Conservation (phyloP, 2,329 filamentous ascomycete genomes). For the Grosmannia serpens region DNA sequence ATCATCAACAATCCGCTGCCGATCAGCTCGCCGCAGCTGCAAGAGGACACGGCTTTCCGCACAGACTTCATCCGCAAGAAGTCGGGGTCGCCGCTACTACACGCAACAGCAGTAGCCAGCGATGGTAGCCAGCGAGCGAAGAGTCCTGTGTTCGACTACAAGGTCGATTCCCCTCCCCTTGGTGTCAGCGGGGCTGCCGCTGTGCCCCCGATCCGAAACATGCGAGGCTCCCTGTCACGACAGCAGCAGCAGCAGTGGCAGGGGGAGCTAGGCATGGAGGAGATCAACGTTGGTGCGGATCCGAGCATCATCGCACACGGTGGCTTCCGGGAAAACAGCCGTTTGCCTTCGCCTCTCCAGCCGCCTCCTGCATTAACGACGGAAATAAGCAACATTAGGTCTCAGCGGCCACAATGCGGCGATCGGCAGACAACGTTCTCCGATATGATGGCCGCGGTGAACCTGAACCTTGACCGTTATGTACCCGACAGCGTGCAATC, state of each 20-base stretch:
- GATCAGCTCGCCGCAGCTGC: constrained; percentile 44
- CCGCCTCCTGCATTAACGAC: background rate
- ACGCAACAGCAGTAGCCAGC: too few species aligned
- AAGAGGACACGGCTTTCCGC: constrained; percentile 27
- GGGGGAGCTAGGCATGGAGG: constrained; percentile 21
- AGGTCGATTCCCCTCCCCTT: background rate
- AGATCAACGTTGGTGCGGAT: constrained; percentile 44
- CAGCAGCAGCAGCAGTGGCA: constrained; percentile 6
- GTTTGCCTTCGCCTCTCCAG: background rate
- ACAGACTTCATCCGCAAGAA: constrained; percentile 41
- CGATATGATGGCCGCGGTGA: constrained; percentile 39
- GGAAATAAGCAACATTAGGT: background rate
- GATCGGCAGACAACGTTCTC: constrained; percentile 35
- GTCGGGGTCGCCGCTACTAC: constrained; percentile 9
- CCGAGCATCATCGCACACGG: constrained; percentile 25
- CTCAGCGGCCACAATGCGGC: background rate
- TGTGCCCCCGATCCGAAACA: constrained; percentile 26
- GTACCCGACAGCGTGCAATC: constrained; percentile 20
- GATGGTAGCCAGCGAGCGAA: background rate
- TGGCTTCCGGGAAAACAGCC: background rate
- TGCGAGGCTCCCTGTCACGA: constrained; percentile 20
- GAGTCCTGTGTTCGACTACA: too few species aligned
- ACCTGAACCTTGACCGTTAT: constrained; percentile 30
- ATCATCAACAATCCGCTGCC: constrained; percentile 48
- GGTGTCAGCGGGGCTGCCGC: constrained; percentile 3